phyloP scores from a whole-genome alignment of 805 yeast species.

The Starmera quercuum region DNA sequence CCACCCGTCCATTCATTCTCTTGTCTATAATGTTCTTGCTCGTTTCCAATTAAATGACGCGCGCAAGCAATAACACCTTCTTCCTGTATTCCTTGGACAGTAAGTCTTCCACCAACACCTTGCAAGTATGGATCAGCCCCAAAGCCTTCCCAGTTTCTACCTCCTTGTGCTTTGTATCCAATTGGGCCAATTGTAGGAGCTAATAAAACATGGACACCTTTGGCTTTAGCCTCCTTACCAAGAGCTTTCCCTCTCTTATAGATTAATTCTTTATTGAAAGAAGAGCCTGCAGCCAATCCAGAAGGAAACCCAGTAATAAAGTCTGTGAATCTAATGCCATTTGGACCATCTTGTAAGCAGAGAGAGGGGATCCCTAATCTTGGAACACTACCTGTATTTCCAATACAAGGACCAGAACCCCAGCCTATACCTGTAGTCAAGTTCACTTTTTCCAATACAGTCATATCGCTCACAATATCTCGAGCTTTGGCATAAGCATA shows the following conservation, averaged over 20 bases:
- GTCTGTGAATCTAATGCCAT: slow-evolving; percentile 52
- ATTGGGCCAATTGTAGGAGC: slow-evolving; percentile 58
- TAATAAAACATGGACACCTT: slow-evolving; percentile 47
- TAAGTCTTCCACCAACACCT: slow-evolving; percentile 45
- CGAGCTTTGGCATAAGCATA: slow-evolving; percentile 50
- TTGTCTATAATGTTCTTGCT: slow-evolving; percentile 55
- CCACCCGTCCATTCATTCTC: slow-evolving; percentile 42
- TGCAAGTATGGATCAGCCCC: slow-evolving; percentile 56
- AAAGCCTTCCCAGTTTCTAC: slow-evolving; percentile 59
- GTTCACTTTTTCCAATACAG: slow-evolving; percentile 52
- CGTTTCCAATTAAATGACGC: slow-evolving; percentile 53
- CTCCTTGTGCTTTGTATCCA: slow-evolving; percentile 56
- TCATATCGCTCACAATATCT: slow-evolving; percentile 46
- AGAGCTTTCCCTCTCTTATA: slow-evolving; percentile 47
- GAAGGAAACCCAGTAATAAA: slow-evolving; percentile 50
- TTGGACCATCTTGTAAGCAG: slow-evolving; percentile 58
- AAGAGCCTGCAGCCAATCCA: slow-evolving; percentile 50
- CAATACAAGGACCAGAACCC: slow-evolving; percentile 56
- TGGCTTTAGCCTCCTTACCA: slow-evolving; percentile 45
- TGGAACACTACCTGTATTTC: slow-evolving; percentile 53
- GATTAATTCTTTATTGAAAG: slow-evolving; percentile 46
- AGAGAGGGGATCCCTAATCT: slow-evolving; percentile 45
- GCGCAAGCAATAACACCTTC: slow-evolving; percentile 51
- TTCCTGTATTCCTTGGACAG: slow-evolving; percentile 48
- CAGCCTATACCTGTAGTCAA: slow-evolving; percentile 59